Evolutionary conservation across 768 basidiomycete species (phyloP).

Genomic region (button mushroom (Agaricus bisporus)): DNA sequence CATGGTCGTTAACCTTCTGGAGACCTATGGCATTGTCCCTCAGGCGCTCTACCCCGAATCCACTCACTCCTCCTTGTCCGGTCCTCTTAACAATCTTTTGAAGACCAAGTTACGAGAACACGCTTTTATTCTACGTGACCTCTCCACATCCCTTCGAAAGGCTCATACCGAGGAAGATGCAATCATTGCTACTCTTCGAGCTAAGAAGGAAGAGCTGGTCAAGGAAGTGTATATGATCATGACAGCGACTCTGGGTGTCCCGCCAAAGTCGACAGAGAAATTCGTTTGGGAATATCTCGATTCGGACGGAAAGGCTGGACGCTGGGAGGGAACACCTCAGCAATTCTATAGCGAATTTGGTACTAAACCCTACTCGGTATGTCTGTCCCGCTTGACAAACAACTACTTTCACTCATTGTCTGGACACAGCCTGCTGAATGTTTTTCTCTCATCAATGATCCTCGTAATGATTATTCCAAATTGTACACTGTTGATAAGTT

Average conservation of each 20-base stretch:
- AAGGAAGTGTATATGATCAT: slow-evolving; percentile 80
- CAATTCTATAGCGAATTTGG: slow-evolving; percentile 74
- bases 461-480: slow-evolving; percentile 75
- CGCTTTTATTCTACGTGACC: slow-evolving; percentile 70
- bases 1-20: slow-evolving; percentile 61
- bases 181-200: slow-evolving; percentile 50
- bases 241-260: slow-evolving; percentile 81
- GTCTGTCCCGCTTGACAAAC: slow-evolving; percentile 15
- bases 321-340: slow-evolving; percentile 75
- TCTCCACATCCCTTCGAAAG: slow-evolving; percentile 47
- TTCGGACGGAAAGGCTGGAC: slow-evolving; percentile 64
- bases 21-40: slow-evolving; percentile 84
- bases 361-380: slow-evolving; percentile 48
- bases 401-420: neutral
- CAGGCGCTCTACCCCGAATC: slow-evolving; percentile 82
- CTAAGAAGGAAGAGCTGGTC: slow-evolving; percentile 83
- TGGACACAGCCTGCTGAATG: slow-evolving; percentile 53
- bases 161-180: slow-evolving; percentile 41
- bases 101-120: slow-evolving; percentile 92
- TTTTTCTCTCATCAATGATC: slow-evolving; percentile 95
- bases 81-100: slow-evolving; percentile 69
- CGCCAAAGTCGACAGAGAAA: slow-evolving; percentile 62
- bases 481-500: slow-evolving; percentile 91
- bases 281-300: slow-evolving; percentile 91
- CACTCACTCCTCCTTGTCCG: slow-evolving; percentile 69